Conservation (phyloP, 257 asterid genomes). For the Schizonepeta tenuifolia region DNA sequence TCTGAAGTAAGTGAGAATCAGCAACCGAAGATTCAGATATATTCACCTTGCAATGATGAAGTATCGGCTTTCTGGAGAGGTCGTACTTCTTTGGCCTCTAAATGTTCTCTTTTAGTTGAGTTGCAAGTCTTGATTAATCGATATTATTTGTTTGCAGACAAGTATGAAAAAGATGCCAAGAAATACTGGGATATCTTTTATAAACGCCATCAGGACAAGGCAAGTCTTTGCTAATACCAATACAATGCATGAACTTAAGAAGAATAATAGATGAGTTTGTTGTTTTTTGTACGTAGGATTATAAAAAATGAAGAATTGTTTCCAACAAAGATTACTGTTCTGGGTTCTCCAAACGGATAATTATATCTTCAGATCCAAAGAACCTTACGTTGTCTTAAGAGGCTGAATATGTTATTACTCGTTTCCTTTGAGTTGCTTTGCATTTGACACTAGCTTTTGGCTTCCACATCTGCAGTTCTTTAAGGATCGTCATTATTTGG, state of each 20-base stretch:
- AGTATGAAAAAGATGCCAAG: constrained; percentile 92
- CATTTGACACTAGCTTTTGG: constrained; percentile 27
- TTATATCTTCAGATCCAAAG: background rate
- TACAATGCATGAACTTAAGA: constrained; percentile 13
- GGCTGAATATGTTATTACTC: constrained; percentile 2
- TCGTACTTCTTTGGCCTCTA: constrained; percentile 29
- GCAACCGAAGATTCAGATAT: constrained; percentile 67
- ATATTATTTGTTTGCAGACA: constrained; percentile 41
- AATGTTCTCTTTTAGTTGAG: constrained; percentile 9
- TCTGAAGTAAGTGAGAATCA: constrained; percentile 37
- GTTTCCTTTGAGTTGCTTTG: constrained; percentile 16
- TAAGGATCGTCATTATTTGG: constrained; percentile 96
- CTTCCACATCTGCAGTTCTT: constrained; percentile 61
- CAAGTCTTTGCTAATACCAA: constrained; percentile 36
- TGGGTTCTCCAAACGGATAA: too few species aligned
- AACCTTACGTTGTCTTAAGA: constrained; percentile 14
- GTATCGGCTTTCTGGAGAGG: constrained; percentile 91
- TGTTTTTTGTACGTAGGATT: background rate
- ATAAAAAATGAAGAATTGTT: background rate
- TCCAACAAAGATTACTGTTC: background rate
- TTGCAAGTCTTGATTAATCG: background rate
- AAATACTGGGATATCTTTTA: constrained; percentile 95
- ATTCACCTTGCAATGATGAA: constrained; percentile 78
- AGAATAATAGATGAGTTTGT: constrained; percentile 3
- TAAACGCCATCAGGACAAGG: constrained; percentile 92